Evolutionary conservation across 345 rosid genomes (phyloP).

Genomic region (Toxicodendron radicans): DNA sequence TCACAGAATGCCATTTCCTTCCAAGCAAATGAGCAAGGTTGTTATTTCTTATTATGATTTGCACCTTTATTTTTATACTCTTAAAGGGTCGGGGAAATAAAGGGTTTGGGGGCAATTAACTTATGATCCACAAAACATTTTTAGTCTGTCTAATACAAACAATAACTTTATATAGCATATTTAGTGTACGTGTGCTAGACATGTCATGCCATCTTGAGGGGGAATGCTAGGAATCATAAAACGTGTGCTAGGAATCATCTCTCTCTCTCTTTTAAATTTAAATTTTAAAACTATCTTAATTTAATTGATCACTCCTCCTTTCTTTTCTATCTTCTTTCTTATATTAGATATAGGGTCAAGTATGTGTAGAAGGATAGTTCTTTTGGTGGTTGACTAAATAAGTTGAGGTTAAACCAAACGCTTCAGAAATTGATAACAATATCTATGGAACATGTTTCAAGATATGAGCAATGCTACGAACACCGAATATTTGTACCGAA

Average conservation of each 20-base stretch:
- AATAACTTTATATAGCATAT: not conserved
- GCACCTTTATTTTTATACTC: too few relatives aligned
- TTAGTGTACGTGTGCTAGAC: not conserved
- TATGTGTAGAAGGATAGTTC: not conserved
- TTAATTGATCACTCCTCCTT: not conserved
- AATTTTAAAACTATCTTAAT: not conserved
- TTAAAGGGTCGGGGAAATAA: not conserved
- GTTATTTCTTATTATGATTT: not conserved
- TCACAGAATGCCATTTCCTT: slow-evolving; percentile 33
- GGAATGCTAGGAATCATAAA: not conserved
- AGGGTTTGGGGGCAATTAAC: not conserved
- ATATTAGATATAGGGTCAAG: not conserved
- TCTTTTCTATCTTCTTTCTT: not conserved
- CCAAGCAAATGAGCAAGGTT: slow-evolving; percentile 52
- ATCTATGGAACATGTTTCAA: not conserved
- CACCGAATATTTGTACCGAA: too few relatives aligned
- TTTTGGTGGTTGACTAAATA: slow-evolving; percentile 10
- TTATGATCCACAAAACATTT: not conserved
- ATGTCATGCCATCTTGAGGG: not conserved
- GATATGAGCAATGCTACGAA: too few relatives aligned
- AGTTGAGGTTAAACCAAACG: slow-evolving; percentile 5
- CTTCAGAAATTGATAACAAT: not conserved
- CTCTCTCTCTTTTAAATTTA: not conserved
- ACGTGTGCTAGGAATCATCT: too few relatives aligned
- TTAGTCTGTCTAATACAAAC: not conserved